Conservation (phyloP, 1,284 basidiomycete species). For the Sporisorium graminicola region DNA sequence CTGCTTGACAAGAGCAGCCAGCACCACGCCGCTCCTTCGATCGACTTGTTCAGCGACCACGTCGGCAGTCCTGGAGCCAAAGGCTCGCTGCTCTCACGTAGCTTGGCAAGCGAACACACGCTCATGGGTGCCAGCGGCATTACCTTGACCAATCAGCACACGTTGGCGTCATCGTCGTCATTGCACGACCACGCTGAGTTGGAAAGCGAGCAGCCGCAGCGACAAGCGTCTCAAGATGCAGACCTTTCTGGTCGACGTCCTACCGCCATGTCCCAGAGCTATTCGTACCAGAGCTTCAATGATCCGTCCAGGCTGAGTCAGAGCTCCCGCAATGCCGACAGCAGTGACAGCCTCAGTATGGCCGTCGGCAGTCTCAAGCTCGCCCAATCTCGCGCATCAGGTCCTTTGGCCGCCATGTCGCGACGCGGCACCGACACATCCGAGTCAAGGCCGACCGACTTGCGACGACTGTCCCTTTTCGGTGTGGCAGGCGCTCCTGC, state of each 20-base stretch:
- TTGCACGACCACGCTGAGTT: constrained; percentile 11
- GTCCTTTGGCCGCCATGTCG: constrained; percentile 10
- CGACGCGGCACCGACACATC: constrained; percentile 24
- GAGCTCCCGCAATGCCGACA: background rate
- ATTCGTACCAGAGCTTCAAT: constrained; percentile 26
- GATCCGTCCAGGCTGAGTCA: constrained; percentile 10
- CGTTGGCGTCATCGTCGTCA: background rate
- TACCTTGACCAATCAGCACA: constrained; percentile 39
- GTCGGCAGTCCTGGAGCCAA: constrained; percentile 44
- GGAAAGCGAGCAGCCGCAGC: constrained; percentile 12
- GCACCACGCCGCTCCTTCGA: constrained; percentile 50
- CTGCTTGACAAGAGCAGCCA: constrained; percentile 52
- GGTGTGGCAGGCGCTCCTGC: constrained; percentile 27
- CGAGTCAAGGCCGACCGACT: constrained; percentile 19
- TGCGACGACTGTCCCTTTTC: constrained; percentile 41
- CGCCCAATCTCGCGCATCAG: constrained; percentile 44
- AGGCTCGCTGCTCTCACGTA: constrained; percentile 44
- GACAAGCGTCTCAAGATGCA: constrained; percentile 10
- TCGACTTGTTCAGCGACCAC: constrained; percentile 51
- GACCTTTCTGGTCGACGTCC: constrained; percentile 5
- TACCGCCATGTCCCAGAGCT: constrained; percentile 29
- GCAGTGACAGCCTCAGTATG: constrained; percentile 35
- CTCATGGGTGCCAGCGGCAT: constrained; percentile 55
- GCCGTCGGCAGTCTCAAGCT: constrained; percentile 53
- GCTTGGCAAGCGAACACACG: constrained; percentile 56